These are phyloP conservation scores for Candida takata DNA, from an alignment of 805 yeast genomes.

Conservation along the genomic window DNA sequence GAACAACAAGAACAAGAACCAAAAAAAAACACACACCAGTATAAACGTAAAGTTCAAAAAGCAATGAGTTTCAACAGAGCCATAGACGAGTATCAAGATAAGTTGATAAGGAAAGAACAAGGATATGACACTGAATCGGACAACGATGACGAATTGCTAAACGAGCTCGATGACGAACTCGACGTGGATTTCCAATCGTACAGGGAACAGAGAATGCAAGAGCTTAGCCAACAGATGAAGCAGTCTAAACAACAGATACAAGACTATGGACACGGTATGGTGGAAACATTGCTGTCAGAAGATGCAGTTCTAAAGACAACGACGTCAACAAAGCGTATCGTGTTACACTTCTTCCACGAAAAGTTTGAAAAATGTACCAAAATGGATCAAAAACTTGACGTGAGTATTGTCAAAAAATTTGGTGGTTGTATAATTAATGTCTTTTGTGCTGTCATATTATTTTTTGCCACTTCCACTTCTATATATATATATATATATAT, in stretches of 20 bases:
- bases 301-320: constrained; percentile 49
- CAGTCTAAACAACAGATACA: constrained; percentile 26
- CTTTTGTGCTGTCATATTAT: no score
- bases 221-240: constrained; percentile 39
- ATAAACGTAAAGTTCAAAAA: neutral
- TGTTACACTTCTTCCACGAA: constrained; percentile 61
- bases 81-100: constrained; percentile 33
- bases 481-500: no score
- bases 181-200: constrained; percentile 40
- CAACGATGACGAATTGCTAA: constrained; percentile 37
- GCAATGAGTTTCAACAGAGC: constrained; percentile 4
- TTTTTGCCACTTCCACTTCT: neutral
- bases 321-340: constrained; percentile 32
- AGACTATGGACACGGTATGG: constrained; percentile 37
- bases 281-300: constrained; percentile 42
- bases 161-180: constrained; percentile 40
- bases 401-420: no score
- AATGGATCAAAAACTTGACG: constrained; percentile 42
- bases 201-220: constrained; percentile 58
- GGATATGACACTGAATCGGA: constrained; percentile 20
- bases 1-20: no score
- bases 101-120: constrained; percentile 20
- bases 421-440: no score
- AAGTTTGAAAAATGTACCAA: constrained; percentile 51
- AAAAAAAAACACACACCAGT: no score